Conservation (phyloP, 257 asterid species). For the Primulina eburnea region DNA sequence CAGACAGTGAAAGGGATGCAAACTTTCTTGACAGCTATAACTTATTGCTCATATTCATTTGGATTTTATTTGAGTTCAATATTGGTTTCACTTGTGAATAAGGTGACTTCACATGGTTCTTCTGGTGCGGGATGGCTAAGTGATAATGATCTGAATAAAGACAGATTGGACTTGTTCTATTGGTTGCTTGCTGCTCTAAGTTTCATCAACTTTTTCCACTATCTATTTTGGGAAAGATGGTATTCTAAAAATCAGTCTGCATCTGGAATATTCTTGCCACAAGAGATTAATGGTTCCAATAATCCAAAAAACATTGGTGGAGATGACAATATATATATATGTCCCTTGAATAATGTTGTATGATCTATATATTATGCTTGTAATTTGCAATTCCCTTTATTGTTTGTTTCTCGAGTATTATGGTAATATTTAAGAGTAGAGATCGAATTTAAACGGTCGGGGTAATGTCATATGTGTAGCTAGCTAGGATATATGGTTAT, state of each 20-base stretch:
- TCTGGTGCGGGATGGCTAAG: conserved; percentile 61
- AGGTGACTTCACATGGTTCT: conserved; percentile 35
- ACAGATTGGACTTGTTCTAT: conserved; percentile 73
- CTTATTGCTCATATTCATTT: conserved; percentile 86
- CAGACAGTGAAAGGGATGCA: conserved; percentile 69
- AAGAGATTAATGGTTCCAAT: conserved; percentile 14
- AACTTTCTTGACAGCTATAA: conserved; percentile 66
- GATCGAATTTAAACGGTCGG: neutral
- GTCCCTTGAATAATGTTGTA: conserved; percentile 23
- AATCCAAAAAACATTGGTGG: conserved; percentile 37
- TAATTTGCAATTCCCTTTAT: neutral
- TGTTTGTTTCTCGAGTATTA: neutral
- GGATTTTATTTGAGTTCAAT: conserved; percentile 80
- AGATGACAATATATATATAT: conserved; percentile 23
- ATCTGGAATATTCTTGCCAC: neutral
- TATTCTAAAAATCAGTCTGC: conserved; percentile 31
- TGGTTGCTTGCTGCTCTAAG: conserved; percentile 69
- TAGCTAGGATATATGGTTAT: neutral
- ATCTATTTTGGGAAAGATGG: conserved; percentile 77
- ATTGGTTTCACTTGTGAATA: conserved; percentile 73
- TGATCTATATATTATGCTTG: neutral
- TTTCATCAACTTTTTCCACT: conserved; percentile 68
- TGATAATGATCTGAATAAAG: conserved; percentile 63
- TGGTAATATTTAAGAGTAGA: neutral
- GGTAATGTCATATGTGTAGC: neutral